Evolutionary conservation across 768 basidiomycete genomes (phyloP).

Genomic region (Collybia nuda): DNA sequence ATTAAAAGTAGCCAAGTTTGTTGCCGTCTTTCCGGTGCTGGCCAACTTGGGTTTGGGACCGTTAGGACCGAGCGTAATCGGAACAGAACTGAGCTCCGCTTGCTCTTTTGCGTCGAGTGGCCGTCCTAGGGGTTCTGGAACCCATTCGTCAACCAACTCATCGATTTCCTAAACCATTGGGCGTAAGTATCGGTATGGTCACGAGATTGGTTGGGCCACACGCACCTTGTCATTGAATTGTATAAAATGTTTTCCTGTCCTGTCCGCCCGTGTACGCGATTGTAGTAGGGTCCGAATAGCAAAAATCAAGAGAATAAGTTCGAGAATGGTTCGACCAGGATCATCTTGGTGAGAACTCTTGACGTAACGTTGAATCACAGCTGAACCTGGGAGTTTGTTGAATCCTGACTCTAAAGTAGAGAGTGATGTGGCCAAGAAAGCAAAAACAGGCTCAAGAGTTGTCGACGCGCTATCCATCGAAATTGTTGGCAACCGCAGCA

Average conservation of each 20-base stretch:
- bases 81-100: constrained; percentile 70
- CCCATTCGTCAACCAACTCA: constrained; percentile 95
- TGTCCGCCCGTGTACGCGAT: constrained; percentile 84
- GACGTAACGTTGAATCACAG: constrained; percentile 87
- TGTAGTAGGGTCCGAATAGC: constrained; percentile 90
- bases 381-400: constrained; percentile 76
- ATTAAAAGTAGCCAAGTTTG: constrained; percentile 90
- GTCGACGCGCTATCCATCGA: constrained; percentile 32
- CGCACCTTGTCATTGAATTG: constrained; percentile 86
- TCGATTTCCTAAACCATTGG: constrained; percentile 78
- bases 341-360: constrained; percentile 95
- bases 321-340: constrained; percentile 87
- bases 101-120: constrained; percentile 60
- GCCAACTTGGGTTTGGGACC: constrained; percentile 82
- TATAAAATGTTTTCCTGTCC: constrained; percentile 85
- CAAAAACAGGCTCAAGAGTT: constrained; percentile 51
- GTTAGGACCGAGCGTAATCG: constrained; percentile 76
- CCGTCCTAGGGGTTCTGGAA: constrained; percentile 77
- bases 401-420: constrained; percentile 64
- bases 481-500: no score
- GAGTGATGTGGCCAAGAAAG: constrained; percentile 63
- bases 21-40: constrained; percentile 68
- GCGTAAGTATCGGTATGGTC: neutral
- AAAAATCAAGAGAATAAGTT: constrained; percentile 84
- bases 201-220: neutral